Evolutionary conservation across 768 basidiomycete species (phyloP), one percentile per base, ranked within the genome.

Genomic region (Boletales sp.): DNA sequence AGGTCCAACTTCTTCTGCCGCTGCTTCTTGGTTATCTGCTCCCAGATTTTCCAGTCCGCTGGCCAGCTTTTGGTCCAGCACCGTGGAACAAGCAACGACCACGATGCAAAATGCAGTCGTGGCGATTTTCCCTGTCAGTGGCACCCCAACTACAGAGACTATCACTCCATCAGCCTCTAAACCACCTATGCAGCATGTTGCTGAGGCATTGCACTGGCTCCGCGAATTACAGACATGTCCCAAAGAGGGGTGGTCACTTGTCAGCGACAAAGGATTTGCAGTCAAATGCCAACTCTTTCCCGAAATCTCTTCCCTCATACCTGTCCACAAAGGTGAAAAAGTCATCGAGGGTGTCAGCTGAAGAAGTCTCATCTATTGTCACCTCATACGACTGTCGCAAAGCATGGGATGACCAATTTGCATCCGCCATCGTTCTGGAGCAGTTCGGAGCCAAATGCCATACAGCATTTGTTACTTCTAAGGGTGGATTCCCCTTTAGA

Each of bases 321-420:
- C 92, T 0, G 82, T 98, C 4, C 86, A 92, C 66, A 86, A 84
- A 57, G 93, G 90, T 0, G 84, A 87, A 62, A 90, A 90, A 69
- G 91, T 97, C 52, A 86, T 98, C 43, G 90, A 97, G 63, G 93
- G 94, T 4, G 11, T 89, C 92, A 1, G 94, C 94, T 1, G 94
- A 97, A 62, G 95, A 99, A 65, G 74, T 97, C 32, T 84, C 82
- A 0, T 76, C 84, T 1, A 78, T 89, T 17, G 75, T 97, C 15
- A 76, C 76, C 8, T 85, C 84, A 53, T 77, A 80, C 36, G 79
- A 83, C 43, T 86, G 84, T 50, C 78, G 90, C 52, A 84, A 82
- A 64, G 77, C 78, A 24, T 97, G 94, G 94, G 94, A 97, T 60
- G 87, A 93, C 46, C 76, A 86, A 18, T 86, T 91, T 58, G 88